Percentiles rank a stretch among this genome's conserved stretches.
Evolutionary conservation across 140 eudicot genomes (phyloP).

Genomic region (Anethum foeniculum): DNA sequence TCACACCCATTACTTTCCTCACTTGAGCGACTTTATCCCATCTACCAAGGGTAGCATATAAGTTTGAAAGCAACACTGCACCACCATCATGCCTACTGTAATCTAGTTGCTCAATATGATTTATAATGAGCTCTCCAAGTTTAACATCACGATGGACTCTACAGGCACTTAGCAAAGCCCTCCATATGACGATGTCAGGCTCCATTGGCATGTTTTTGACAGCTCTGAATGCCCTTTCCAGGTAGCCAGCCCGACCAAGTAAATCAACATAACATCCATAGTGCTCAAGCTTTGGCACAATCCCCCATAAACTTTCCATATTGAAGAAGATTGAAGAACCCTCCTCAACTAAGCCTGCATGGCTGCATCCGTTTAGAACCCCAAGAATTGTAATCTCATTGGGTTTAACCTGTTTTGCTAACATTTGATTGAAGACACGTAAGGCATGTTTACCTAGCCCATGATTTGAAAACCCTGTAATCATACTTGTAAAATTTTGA

Average conservation of each 20-base stretch:
- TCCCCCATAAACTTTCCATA: slow-evolving; percentile 33
- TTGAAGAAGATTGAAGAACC: slow-evolving; percentile 35
- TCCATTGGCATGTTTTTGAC: slow-evolving; percentile 38
- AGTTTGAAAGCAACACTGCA: slow-evolving; percentile 32
- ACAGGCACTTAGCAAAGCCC: slow-evolving; percentile 48
- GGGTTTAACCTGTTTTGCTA: slow-evolving; percentile 33
- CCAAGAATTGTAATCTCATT: slow-evolving; percentile 40
- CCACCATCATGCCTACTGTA: slow-evolving; percentile 21
- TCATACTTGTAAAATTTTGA: slow-evolving; percentile 42
- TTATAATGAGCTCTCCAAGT: slow-evolving; percentile 32
- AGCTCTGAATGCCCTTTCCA: slow-evolving; percentile 35
- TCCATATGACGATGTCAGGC: slow-evolving; percentile 42
- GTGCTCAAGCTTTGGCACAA: slow-evolving; percentile 44
- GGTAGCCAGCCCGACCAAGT: slow-evolving; percentile 36
- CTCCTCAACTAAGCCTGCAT: slow-evolving; percentile 39
- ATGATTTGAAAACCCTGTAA: slow-evolving; percentile 45
- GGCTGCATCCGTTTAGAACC: slow-evolving; percentile 52
- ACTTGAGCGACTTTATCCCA: slow-evolving; percentile 32
- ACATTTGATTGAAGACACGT: slow-evolving; percentile 32
- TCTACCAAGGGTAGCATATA: slow-evolving; percentile 36
- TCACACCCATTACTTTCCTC: slow-evolving; percentile 25
- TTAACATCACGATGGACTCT: slow-evolving; percentile 30
- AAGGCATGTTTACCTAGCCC: slow-evolving; percentile 45
- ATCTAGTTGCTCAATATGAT: slow-evolving; percentile 21
- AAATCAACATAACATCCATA: slow-evolving; percentile 49